Base-by-base conservation (phyloP, 2,329 filamentous ascomycete genomes). In the Sporothrix brasiliensis region DNA sequence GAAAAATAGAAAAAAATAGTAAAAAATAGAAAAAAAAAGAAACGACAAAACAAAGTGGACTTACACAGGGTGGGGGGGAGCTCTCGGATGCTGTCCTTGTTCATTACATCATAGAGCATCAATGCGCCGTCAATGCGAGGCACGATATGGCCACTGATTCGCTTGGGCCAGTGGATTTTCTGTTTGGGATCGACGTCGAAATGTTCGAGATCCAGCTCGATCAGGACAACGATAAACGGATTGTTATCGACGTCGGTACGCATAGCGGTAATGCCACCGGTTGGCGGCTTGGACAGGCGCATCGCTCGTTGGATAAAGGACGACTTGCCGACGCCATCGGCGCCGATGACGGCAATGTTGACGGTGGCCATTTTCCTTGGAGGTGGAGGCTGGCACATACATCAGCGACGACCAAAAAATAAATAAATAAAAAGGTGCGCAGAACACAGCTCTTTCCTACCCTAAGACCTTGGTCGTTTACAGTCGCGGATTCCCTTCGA, bases 31-130 rank as follows among this genome's bases (percentile, higher is more conserved):
- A 19, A 30, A 24, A 11, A 66, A 44, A 39, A 56, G 10, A 68
- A 39, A 27, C 10, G 39, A 27, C 71, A 87, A 44, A 34, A 49
- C 30, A n/a, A 34, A n/a, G 30, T 14, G 13, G 60, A 65, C 91
- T 87, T 85, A 97, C 94, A 89, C 78, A 97, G 83, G 73, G 92
- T 88, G 75, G 91, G 87, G 53, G 92, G 90, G 69, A 97, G 84
- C 72, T 91, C 88, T 71, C 86, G 85, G 75, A 97, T 88, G 78
- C 90, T 94, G 72, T 89, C 88, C 75, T 88, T 86, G 78, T 92
- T 91, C 79, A 89, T 92, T 58, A 96, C 91, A 84, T 97, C 92
- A 83, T 97, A 97, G 65, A 98, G 83, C 71, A 94, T 87, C 75
- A 97, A 82, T 60, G 92, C 93, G 24, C 92, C 94, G 76, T 98